Percentiles rank a stretch among this genome's conserved stretches.
phyloP scores from a whole-genome alignment of 78 protist genomes.

The Polysphondylium violaceum region DNA sequence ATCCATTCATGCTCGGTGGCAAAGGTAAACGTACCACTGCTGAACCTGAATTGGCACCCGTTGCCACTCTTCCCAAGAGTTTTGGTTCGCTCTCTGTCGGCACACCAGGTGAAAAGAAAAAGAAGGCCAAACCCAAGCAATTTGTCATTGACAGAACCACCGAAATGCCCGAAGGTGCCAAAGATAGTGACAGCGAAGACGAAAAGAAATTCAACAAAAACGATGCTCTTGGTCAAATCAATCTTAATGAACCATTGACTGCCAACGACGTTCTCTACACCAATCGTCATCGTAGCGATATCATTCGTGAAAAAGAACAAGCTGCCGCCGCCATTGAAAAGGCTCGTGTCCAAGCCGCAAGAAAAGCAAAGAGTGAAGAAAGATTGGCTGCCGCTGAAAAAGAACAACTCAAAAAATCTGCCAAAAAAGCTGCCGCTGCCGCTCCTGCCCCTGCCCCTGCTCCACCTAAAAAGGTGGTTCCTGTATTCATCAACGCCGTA shows the following conservation, averaged over 20 bases:
- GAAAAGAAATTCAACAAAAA: conserved; percentile 5
- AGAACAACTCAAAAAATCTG: conserved; percentile 3
- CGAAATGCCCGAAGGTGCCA: conserved; percentile 79
- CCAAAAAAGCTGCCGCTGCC: not conserved
- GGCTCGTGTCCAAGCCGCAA: too few species aligned
- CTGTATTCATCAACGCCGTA: not conserved
- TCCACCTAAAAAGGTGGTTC: conserved; percentile 18
- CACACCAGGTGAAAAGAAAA: not conserved
- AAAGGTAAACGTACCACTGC: not conserved
- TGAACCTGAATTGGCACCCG: conserved; percentile 37
- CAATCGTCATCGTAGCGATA: conserved; percentile 67
- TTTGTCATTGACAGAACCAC: conserved; percentile 54
- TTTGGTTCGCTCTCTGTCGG: conserved; percentile 60
- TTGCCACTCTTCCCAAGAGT: conserved; percentile 21
- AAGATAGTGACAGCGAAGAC: conserved; percentile 53
- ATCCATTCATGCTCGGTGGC: conserved; percentile 74
- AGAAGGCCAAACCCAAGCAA: not conserved
- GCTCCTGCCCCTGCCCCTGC: conserved; percentile 2
- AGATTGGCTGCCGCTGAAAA: conserved; percentile 2
- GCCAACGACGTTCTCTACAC: conserved; percentile 27
- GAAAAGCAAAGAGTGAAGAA: not conserved
- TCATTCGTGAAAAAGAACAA: conserved; percentile 26
- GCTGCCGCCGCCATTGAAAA: conserved; percentile 1
- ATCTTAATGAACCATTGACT: conserved; percentile 47
- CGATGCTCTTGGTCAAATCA: conserved; percentile 48